Evolutionary conservation across 139 green algal genomes (phyloP).

Genomic region (Tetradesmus obliquus): DNA sequence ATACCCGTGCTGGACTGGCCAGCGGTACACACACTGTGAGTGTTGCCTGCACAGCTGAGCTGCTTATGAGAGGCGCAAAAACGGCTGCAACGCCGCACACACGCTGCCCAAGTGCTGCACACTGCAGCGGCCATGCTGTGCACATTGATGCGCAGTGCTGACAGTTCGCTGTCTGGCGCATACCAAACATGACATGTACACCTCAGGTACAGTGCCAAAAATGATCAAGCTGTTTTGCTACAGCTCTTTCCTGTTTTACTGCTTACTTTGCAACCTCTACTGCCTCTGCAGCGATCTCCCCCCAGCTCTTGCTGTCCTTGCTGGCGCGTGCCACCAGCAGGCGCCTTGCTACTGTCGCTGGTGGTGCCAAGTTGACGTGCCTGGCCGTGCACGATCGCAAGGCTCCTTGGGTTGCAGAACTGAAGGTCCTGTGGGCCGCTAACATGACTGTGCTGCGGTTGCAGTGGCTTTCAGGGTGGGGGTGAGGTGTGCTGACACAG

Average conservation of each 20-base stretch:
- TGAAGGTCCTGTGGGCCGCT: background rate
- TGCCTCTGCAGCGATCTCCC: constrained; percentile 48
- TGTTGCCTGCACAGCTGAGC: background rate
- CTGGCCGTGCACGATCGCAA: background rate
- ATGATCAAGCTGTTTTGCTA: too few species aligned
- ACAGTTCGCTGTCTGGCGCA: too few species aligned
- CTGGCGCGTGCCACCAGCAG: constrained; percentile 1
- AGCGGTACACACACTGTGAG: background rate
- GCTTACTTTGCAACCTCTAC: constrained; percentile 40
- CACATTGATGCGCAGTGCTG: too few species aligned
- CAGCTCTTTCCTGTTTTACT: too few species aligned
- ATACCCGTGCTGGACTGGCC: background rate
- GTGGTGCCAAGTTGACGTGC: background rate
- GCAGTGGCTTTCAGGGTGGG: background rate
- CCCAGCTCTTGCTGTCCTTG: constrained; percentile 48
- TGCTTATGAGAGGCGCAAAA: background rate
- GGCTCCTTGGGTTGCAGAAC: background rate
- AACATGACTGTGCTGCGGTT: background rate
- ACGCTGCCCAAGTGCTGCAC: too few species aligned
- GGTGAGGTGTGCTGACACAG: background rate
- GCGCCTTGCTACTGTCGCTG: background rate
- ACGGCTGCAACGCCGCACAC: too few species aligned
- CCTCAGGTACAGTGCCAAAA: too few species aligned
- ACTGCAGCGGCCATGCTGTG: too few species aligned
- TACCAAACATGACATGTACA: too few species aligned